phyloP scores from a whole-genome alignment of 345 rosid species.

The Capsella bursapastoris region DNA sequence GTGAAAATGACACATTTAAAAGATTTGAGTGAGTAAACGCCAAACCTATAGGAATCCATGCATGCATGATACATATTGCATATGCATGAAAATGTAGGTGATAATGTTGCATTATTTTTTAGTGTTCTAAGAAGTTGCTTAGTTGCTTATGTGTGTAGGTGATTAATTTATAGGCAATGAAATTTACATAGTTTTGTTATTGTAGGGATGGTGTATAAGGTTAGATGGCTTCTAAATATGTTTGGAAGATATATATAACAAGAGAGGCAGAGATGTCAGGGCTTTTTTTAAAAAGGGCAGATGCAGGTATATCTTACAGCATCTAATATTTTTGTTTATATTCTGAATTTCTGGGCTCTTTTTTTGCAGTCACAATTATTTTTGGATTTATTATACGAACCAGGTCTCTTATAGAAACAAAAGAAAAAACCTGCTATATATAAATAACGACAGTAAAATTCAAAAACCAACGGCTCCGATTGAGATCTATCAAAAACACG shows the following conservation, averaged over 20 bases:
- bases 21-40: too few species aligned
- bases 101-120: too few species aligned
- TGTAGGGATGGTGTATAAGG: too few species aligned
- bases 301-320: slow-evolving; percentile 38
- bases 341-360: slow-evolving; percentile 28
- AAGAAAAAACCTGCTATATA: slow-evolving; percentile 37
- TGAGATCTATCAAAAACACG: slow-evolving; percentile 18
- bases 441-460: slow-evolving; percentile 42
- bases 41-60: too few species aligned
- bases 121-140: too few species aligned
- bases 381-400: slow-evolving; percentile 41
- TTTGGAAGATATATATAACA: not conserved
- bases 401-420: slow-evolving; percentile 32
- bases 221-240: too few species aligned
- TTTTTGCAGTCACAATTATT: slow-evolving; percentile 36
- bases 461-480: slow-evolving; percentile 59
- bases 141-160: too few species aligned
- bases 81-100: too few species aligned
- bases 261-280: not conserved
- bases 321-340: slow-evolving; percentile 35
- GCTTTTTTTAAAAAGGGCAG: not conserved
- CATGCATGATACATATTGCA: too few species aligned
- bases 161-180: too few species aligned
- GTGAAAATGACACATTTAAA: too few species aligned
- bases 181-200: too few species aligned